phyloP scores from a whole-genome alignment of 148 eudicot species.

The Rhododendron williamsianum region DNA sequence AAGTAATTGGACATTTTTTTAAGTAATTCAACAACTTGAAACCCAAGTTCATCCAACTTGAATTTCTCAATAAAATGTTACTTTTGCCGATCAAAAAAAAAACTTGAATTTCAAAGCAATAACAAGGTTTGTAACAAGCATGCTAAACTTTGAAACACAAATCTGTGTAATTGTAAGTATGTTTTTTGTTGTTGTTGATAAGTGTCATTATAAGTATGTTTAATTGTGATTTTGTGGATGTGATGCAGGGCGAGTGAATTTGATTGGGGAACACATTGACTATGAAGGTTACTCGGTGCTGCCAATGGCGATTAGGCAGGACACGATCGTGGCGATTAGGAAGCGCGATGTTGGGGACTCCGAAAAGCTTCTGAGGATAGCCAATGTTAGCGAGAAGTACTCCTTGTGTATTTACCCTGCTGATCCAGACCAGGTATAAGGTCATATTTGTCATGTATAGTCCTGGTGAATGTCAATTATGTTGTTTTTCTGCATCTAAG shows the following conservation, averaged over 20 bases:
- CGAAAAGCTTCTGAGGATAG: constrained; percentile 51
- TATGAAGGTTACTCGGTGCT: constrained; percentile 95
- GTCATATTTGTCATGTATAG: not conserved
- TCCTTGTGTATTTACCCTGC: constrained; percentile 71
- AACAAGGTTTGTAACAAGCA: not conserved
- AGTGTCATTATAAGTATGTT: no score
- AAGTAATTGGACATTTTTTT: not conserved
- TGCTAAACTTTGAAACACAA: not conserved
- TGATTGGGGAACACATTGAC: constrained; percentile 97
- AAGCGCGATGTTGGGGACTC: constrained; percentile 36
- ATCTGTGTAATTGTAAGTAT: not conserved
- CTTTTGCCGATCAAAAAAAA: no score
- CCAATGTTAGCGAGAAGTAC: constrained; percentile 79
- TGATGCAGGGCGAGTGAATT: constrained; percentile 49
- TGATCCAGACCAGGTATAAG: constrained; percentile 68
- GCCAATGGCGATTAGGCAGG: constrained; percentile 92
- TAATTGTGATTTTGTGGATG: constrained; percentile 25
- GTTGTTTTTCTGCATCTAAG: not conserved
- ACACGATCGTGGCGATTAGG: constrained; percentile 76
- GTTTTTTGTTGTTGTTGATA: no score
- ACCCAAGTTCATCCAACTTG: no score
- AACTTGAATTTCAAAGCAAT: not conserved
- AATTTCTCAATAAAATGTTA: no score
- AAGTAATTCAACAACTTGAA: no score
- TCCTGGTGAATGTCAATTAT: not conserved